Conservation (phyloP, 2,329 filamentous ascomycete species). For the Aspergillus candidus region DNA sequence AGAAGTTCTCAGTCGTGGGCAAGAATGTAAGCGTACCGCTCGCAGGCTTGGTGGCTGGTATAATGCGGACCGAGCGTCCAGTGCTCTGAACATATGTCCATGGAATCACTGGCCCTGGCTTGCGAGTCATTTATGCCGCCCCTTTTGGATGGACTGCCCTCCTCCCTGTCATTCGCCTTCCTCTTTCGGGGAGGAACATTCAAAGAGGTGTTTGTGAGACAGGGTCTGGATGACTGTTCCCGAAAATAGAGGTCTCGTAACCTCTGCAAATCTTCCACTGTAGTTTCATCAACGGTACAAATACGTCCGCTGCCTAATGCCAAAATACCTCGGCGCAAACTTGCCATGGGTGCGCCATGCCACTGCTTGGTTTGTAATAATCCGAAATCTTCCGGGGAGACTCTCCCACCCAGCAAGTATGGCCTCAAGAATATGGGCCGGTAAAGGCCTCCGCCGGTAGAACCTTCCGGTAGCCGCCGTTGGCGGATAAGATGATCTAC, state of each 20-base stretch:
- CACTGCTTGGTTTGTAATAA: slow-evolving; percentile 8
- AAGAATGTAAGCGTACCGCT: slow-evolving; percentile 1
- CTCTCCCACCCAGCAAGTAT: slow-evolving; percentile 3
- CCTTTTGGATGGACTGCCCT: slow-evolving; percentile 2
- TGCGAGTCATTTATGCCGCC: background rate
- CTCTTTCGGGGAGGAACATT: slow-evolving; percentile 2
- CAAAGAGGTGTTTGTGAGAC: slow-evolving; percentile 1
- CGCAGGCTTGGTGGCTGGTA: slow-evolving; percentile 1
- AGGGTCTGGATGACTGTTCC: slow-evolving; percentile 1
- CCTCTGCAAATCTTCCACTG: slow-evolving; percentile 4
- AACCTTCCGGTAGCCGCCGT: slow-evolving; percentile 2
- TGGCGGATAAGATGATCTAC: slow-evolving; percentile 1
- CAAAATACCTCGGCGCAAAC: slow-evolving; percentile 6
- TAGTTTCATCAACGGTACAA: slow-evolving; percentile 3
- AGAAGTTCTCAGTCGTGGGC: slow-evolving; percentile 1
- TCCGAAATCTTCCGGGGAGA: slow-evolving; percentile 1
- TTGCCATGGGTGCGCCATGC: slow-evolving; percentile 9
- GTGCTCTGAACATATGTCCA: background rate
- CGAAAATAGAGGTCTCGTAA: slow-evolving; percentile 4
- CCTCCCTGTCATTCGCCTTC: slow-evolving; percentile 6
- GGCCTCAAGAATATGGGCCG: slow-evolving; percentile 7
- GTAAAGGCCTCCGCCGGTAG: slow-evolving; percentile 6
- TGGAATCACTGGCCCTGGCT: background rate
- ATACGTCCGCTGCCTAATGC: slow-evolving; percentile 5
- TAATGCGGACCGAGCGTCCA: slow-evolving; percentile 1